Evolutionary conservation across 208 protist genomes (phyloP).

Genomic region (Leishmania aethiopica): DNA sequence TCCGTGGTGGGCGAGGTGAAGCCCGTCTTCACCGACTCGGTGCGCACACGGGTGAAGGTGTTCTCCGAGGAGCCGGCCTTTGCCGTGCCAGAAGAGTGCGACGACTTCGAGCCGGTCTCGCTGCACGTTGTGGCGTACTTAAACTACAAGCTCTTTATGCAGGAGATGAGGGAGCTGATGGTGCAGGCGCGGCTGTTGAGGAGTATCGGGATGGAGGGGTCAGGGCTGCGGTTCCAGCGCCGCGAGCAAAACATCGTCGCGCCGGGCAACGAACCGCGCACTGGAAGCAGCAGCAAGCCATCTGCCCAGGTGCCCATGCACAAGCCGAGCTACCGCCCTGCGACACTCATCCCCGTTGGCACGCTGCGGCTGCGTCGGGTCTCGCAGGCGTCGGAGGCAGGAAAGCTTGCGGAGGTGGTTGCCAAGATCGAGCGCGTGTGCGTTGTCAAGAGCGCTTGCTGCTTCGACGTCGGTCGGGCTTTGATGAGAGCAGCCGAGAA

Average conservation of each 20-base stretch:
- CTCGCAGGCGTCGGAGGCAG: slow-evolving; percentile 24
- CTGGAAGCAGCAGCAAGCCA: neutral
- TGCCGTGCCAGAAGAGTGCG: slow-evolving; percentile 19
- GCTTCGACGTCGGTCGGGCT: slow-evolving; percentile 27
- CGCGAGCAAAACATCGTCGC: neutral
- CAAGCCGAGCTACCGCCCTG: slow-evolving; percentile 20
- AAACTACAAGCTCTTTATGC: slow-evolving; percentile 31
- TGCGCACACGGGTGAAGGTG: slow-evolving; percentile 27
- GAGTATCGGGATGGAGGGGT: slow-evolving; percentile 36
- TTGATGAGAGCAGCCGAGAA: slow-evolving; percentile 47
- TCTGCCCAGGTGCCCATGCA: neutral
- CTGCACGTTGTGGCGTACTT: slow-evolving; percentile 59
- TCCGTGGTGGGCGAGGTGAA: slow-evolving; percentile 41
- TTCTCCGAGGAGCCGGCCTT: slow-evolving; percentile 33
- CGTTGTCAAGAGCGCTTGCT: slow-evolving; percentile 34
- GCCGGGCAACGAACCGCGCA: neutral
- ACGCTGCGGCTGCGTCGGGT: slow-evolving; percentile 38
- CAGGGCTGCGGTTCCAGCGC: slow-evolving; percentile 31
- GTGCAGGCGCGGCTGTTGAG: slow-evolving; percentile 25
- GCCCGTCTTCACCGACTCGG: slow-evolving; percentile 35
- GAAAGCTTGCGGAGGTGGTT: slow-evolving; percentile 36
- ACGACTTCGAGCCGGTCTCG: slow-evolving; percentile 39
- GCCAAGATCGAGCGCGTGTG: slow-evolving; percentile 52
- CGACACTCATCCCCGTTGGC: slow-evolving; percentile 28
- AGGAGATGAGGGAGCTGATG: slow-evolving; percentile 31